Evolutionary conservation across 176 grass and related monocot species (phyloP), one percentile per base, ranked within the genome.

Genomic region (Avena eriantha): DNA sequence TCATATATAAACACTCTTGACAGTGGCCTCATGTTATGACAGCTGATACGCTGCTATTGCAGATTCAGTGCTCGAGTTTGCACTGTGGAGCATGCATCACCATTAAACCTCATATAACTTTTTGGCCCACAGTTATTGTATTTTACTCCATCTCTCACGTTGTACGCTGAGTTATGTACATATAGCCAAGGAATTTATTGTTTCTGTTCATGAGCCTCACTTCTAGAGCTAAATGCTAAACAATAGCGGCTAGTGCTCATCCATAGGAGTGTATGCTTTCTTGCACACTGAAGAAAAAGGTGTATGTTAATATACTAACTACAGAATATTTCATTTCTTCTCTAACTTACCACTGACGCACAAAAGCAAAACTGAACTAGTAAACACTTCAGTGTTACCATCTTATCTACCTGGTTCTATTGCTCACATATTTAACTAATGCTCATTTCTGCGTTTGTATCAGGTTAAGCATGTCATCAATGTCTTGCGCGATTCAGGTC

Each of bases 381-480:
- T 41, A 41, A 41, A 41, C 39, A 41, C 39, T 41, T 7, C 36
- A 39, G 36, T 7, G 36, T 39, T 41, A 41, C 39, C 39, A 41
- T 5, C 39, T 41, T 78, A 23, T 53, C 49, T 14, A 76, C 21
- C 57, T 51, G 7, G n/a, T 73, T 5, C 64, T 6, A 0, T 60
- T 84, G 54, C 14, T 34, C 21, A 71, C 65, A 67, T 18, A 17
- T 82, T 50, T 26, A 82, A 77, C 13, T 86, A 69, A 82, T 84
- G 17, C 24, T 75, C 16, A 18, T 14, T 57, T 39, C 50, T 47
- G 51, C 71, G 16, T 78, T 60, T 73, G 87, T 82, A 36, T 69
- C 82, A 98, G 96, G 92, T 98, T 83, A 98, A 93, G 36, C 90
- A 86, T 82, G 90, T 86, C 82, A 92, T 94, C 66, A 86, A 87